These are phyloP conservation scores for Paecilomyces formosus DNA, from an alignment of 2,329 filamentous ascomycete species.

Conservation along the genomic window DNA sequence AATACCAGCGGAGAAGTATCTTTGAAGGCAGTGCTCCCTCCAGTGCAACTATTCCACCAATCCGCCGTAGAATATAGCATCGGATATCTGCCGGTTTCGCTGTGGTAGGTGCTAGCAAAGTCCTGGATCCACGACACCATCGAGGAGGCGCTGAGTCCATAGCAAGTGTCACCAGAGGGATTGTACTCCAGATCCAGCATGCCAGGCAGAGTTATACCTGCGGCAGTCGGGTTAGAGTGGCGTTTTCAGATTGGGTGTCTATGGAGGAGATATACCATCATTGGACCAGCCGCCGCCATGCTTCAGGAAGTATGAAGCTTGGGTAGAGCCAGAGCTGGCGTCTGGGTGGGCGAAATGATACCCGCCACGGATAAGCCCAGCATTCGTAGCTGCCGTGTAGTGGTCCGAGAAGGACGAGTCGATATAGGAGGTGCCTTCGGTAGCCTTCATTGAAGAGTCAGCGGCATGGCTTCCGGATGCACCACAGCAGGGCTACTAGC, in stretches of 20 bases:
- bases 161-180: constrained; percentile 35
- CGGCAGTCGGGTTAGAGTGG: neutral
- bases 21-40: constrained; percentile 41
- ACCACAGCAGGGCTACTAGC: constrained; percentile 2
- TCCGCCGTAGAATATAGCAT: constrained; percentile 47
- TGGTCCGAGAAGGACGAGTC: constrained; percentile 43
- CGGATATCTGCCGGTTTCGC: constrained; percentile 41
- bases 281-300: constrained; percentile 48
- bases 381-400: constrained; percentile 44
- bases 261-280: neutral
- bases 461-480: constrained; percentile 14
- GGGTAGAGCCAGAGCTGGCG: constrained; percentile 36
- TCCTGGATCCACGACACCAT: constrained; percentile 49
- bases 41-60: constrained; percentile 51
- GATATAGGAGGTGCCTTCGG: constrained; percentile 44
- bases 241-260: neutral
- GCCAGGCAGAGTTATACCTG: constrained; percentile 47
- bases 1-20: constrained; percentile 43
- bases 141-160: constrained; percentile 36
- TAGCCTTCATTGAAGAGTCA: constrained; percentile 35
- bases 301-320: constrained; percentile 47
- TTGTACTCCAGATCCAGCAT: constrained; percentile 50
- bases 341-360: constrained; percentile 51
- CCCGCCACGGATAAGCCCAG: constrained; percentile 47
- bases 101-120: constrained; percentile 46